These are phyloP conservation scores for Globisporangium abappressorium DNA, from an alignment of 352 stramenopile species.

Conservation along the genomic window DNA sequence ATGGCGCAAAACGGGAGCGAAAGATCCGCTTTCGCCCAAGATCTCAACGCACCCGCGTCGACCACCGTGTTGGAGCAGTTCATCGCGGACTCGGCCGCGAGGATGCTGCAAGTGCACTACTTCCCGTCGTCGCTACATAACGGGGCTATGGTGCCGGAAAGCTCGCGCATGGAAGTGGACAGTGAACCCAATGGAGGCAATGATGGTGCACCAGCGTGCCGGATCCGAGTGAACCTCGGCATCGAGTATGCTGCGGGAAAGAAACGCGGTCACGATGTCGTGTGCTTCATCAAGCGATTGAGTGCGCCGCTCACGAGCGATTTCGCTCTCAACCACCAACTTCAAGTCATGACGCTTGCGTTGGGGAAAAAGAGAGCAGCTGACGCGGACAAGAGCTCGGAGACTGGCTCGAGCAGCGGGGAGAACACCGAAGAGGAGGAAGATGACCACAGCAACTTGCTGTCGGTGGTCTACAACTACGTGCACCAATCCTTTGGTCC, in stretches of 20 bases:
- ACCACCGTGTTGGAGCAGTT: slow-evolving; percentile 69
- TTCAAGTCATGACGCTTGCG: slow-evolving; percentile 87
- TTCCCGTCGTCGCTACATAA: slow-evolving; percentile 20
- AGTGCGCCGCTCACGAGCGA: slow-evolving; percentile 65
- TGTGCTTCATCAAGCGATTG: slow-evolving; percentile 88
- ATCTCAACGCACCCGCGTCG: slow-evolving; percentile 33
- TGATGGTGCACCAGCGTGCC: slow-evolving; percentile 17
- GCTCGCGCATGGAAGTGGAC: slow-evolving; percentile 14
- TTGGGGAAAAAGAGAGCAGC: slow-evolving; percentile 42
- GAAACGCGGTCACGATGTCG: slow-evolving; percentile 64
- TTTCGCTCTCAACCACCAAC: slow-evolving; percentile 71
- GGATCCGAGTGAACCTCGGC: slow-evolving; percentile 71
- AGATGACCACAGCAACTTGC: slow-evolving; percentile 59
- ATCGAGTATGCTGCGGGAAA: slow-evolving; percentile 70
- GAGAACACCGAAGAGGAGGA: slow-evolving; percentile 66
- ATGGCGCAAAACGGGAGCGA: neutral
- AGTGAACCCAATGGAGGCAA: slow-evolving; percentile 27
- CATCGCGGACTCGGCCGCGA: slow-evolving; percentile 47
- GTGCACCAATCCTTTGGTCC: slow-evolving; percentile 87
- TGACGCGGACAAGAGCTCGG: slow-evolving; percentile 25
- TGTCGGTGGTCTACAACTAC: slow-evolving; percentile 88
- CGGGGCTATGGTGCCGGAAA: neutral
- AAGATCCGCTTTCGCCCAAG: slow-evolving; percentile 32
- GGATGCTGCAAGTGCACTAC: slow-evolving; percentile 78
- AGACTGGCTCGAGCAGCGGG: slow-evolving; percentile 35